phyloP scores from a whole-genome alignment of 495 filamentous ascomycete genomes.

The Penicillium silybi region DNA sequence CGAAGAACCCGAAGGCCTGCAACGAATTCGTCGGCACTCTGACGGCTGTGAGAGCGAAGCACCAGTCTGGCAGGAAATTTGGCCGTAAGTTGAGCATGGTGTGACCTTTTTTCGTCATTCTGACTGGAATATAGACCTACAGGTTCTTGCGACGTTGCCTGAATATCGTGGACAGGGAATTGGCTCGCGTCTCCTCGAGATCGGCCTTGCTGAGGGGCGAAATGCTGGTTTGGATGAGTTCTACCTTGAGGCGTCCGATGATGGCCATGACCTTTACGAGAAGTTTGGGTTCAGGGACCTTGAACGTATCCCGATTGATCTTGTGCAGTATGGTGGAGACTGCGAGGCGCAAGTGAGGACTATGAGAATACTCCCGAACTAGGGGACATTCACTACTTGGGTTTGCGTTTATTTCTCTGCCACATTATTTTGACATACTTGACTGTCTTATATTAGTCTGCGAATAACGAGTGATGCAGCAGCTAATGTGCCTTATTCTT shows the following conservation, averaged over 20 bases:
- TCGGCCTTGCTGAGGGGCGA: constrained; percentile 3
- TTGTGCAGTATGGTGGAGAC: constrained; percentile 6
- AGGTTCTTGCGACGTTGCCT: constrained; percentile 10
- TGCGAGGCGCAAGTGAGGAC: neutral
- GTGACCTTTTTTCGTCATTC: neutral
- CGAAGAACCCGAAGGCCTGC: neutral
- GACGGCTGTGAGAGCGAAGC: neutral
- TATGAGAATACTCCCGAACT: constrained; percentile 6
- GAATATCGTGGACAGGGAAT: constrained; percentile 8
- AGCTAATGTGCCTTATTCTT: neutral
- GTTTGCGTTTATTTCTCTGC: neutral
- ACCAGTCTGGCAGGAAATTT: constrained; percentile 9
- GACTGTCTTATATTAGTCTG: neutral
- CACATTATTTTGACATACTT: neutral
- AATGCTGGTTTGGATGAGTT: constrained; percentile 2
- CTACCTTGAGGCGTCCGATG: constrained; percentile 6
- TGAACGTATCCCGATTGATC: constrained; percentile 1
- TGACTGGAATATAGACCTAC: neutral
- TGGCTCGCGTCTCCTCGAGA: constrained; percentile 2
- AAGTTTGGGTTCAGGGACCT: constrained; percentile 14
- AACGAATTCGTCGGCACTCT: constrained; percentile 1
- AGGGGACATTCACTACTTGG: neutral
- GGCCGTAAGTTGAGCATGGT: constrained; percentile 2
- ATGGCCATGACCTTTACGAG: constrained; percentile 9
- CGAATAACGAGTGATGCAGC: neutral